Percentiles rank a stretch among this genome's conserved stretches.
Evolutionary conservation across 1,284 basidiomycete species (phyloP).

Genomic region (Ceratobasidium sp.): DNA sequence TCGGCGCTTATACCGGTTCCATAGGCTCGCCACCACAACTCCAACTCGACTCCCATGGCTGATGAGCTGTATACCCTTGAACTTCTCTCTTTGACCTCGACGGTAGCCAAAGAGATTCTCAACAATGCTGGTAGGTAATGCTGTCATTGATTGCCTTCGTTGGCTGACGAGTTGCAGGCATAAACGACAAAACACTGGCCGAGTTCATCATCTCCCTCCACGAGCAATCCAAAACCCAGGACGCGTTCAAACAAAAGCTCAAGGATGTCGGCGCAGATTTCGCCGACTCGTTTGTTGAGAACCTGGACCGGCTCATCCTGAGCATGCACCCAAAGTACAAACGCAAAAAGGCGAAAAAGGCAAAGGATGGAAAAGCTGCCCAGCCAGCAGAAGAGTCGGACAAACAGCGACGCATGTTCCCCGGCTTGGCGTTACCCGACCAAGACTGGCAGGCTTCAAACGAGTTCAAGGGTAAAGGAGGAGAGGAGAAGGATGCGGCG

Average conservation of each 20-base stretch:
- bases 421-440: constrained; percentile 88
- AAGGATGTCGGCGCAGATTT: constrained; percentile 85
- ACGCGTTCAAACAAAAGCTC: constrained; percentile 84
- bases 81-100: constrained; percentile 84
- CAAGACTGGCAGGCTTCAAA: constrained; percentile 60
- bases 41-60: background rate
- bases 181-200: constrained; percentile 90
- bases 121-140: constrained; percentile 65
- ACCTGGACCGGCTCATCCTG: constrained; percentile 92
- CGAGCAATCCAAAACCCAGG: constrained; percentile 77
- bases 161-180: constrained; percentile 52
- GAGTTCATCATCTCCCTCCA: constrained; percentile 96
- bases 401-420: constrained; percentile 85
- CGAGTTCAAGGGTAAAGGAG: constrained; percentile 54
- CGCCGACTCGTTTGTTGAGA: constrained; percentile 88
- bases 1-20: background rate
- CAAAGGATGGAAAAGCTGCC: constrained; percentile 52
- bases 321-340: constrained; percentile 97
- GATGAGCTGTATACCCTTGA: constrained; percentile 91
- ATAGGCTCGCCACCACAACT: background rate
- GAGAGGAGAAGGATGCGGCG: constrained; percentile 66
- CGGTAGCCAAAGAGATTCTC: constrained; percentile 89
- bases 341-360: constrained; percentile 63
- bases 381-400: constrained; percentile 65
- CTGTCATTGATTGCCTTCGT: background rate